Percentiles rank a stretch among this genome's conserved stretches.
These are phyloP conservation scores for Croton setiger DNA, from an alignment of 441 rosid species.

Conservation along the genomic window DNA sequence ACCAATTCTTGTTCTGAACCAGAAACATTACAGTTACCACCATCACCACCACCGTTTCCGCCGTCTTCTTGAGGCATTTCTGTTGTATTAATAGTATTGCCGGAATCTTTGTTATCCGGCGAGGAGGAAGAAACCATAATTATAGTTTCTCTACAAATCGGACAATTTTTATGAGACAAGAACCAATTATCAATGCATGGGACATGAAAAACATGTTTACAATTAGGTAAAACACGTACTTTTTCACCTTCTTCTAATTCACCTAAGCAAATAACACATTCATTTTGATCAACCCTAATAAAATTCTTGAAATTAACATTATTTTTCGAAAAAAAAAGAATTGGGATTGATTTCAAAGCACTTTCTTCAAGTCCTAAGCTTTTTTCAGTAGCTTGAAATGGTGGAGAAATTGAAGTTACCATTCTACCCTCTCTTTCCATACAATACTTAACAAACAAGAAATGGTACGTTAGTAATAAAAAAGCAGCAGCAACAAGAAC, in stretches of 20 bases:
- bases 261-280: constrained; percentile 55
- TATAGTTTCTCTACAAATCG: constrained; percentile 42
- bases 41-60: not conserved
- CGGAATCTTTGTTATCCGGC: not conserved
- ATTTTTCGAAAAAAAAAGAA: constrained; percentile 28
- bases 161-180: constrained; percentile 38
- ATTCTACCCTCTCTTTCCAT: not conserved
- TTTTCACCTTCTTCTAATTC: constrained; percentile 42
- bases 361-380: constrained; percentile 35
- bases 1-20: constrained; percentile 7
- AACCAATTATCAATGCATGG: constrained; percentile 53
- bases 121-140: not conserved
- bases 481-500: constrained; percentile 29
- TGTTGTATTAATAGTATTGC: not conserved
- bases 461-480: constrained; percentile 34
- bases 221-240: constrained; percentile 46
- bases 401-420: not conserved
- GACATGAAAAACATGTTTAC: constrained; percentile 53
- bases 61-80: not conserved
- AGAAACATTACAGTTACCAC: not conserved
- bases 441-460: constrained; percentile 34
- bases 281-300: constrained; percentile 23
- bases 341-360: constrained; percentile 43
- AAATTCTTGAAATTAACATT: not conserved
- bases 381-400: not conserved